Conservation (phyloP, 176 grass and related monocot species). For the Pontederia crassipes region DNA sequence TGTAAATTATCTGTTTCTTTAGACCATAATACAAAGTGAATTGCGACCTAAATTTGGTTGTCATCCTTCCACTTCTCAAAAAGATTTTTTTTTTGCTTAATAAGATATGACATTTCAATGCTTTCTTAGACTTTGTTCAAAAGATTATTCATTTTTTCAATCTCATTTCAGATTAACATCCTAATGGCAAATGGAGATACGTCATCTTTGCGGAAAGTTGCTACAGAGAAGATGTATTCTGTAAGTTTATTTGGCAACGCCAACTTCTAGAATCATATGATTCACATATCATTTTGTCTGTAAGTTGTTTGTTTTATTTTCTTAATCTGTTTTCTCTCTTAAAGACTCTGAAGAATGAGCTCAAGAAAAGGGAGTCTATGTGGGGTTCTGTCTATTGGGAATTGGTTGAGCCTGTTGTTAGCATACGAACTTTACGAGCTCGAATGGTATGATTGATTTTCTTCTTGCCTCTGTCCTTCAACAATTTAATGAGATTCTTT, state of each 20-base stretch:
- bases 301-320: slow-evolving; percentile 14
- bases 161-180: slow-evolving; percentile 64
- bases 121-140: no score
- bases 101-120: no score
- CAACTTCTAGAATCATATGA: slow-evolving; percentile 9
- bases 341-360: slow-evolving; percentile 82
- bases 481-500: neutral
- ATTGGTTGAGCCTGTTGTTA: slow-evolving; percentile 55
- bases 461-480: slow-evolving; percentile 3
- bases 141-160: slow-evolving; percentile 11
- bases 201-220: slow-evolving; percentile 65
- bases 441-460: slow-evolving; percentile 65
- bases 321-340: slow-evolving; percentile 10
- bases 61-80: no score
- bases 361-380: slow-evolving; percentile 71
- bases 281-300: neutral
- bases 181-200: slow-evolving; percentile 66
- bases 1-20: no score
- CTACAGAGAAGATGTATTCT: slow-evolving; percentile 84
- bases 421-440: slow-evolving; percentile 73
- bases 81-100: no score
- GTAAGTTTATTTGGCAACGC: slow-evolving; percentile 41
- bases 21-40: no score
- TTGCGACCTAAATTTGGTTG: no score
- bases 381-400: slow-evolving; percentile 85